Evolutionary conservation across 2,329 filamentous ascomycete species (phyloP).

Genomic region (Hypocrella siamensis): DNA sequence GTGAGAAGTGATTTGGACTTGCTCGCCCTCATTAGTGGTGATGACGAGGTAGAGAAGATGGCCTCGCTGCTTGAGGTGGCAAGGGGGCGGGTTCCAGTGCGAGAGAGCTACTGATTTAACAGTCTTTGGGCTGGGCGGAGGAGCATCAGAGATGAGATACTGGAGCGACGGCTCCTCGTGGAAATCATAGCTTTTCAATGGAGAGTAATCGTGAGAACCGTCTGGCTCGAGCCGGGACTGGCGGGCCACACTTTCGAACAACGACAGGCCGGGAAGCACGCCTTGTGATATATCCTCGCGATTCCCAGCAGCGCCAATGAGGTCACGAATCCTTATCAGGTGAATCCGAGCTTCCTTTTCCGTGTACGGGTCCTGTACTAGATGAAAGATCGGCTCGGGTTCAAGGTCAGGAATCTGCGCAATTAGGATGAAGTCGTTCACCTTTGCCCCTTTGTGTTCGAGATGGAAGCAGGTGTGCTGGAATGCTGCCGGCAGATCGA

Average conservation of each 20-base stretch:
- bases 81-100: slow-evolving; percentile 91
- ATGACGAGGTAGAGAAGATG: slow-evolving; percentile 83
- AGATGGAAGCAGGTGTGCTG: slow-evolving; percentile 99
- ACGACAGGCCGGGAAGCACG: slow-evolving; percentile 66
- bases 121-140: slow-evolving; percentile 66
- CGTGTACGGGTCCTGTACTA: slow-evolving; percentile 92
- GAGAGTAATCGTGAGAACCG: slow-evolving; percentile 14
- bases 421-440: slow-evolving; percentile 91
- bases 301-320: slow-evolving; percentile 83
- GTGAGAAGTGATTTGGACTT: slow-evolving; percentile 83
- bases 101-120: slow-evolving; percentile 81
- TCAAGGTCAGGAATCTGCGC: slow-evolving; percentile 74
- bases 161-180: slow-evolving; percentile 50
- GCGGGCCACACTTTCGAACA: slow-evolving; percentile 64
- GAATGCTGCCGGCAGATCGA: slow-evolving; percentile 83
- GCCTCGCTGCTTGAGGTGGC: slow-evolving; percentile 77
- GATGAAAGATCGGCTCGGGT: slow-evolving; percentile 58
- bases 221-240: slow-evolving; percentile 24
- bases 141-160: slow-evolving; percentile 52
- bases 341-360: slow-evolving; percentile 97
- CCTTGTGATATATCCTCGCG: slow-evolving; percentile 78
- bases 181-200: slow-evolving; percentile 62
- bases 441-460: slow-evolving; percentile 70
- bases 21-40: slow-evolving; percentile 87
- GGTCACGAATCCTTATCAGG: slow-evolving; percentile 74